These are phyloP conservation scores for Phytophthora pinifolia DNA, from an alignment of 352 stramenopile genomes.

Conservation along the genomic window DNA sequence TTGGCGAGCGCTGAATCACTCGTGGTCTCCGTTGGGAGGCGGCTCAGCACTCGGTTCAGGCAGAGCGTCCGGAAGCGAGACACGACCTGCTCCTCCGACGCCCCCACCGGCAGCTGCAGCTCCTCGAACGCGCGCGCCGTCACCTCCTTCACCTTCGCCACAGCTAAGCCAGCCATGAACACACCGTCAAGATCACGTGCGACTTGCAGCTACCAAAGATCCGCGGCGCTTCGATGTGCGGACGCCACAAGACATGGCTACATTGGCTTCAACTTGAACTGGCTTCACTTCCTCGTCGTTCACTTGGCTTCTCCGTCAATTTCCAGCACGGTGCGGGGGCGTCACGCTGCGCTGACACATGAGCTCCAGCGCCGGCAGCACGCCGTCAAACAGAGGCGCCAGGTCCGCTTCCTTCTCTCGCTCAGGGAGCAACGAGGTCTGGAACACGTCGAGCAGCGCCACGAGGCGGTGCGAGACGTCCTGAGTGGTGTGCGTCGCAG, in stretches of 20 bases:
- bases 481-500: slow-evolving; percentile 55
- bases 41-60: slow-evolving; percentile 40
- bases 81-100: slow-evolving; percentile 49
- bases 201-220: slow-evolving; percentile 16
- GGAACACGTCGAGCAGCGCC: slow-evolving; percentile 55
- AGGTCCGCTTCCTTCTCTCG: slow-evolving; percentile 53
- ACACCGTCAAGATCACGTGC: no score
- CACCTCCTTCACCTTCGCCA: slow-evolving; percentile 35
- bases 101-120: slow-evolving; percentile 51
- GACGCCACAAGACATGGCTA: slow-evolving; percentile 6
- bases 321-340: slow-evolving; percentile 59
- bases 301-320: slow-evolving; percentile 43
- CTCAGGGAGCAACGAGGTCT: slow-evolving; percentile 57
- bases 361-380: slow-evolving; percentile 48
- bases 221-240: slow-evolving; percentile 19
- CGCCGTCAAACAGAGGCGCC: slow-evolving; percentile 47
- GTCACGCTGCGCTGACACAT: slow-evolving; percentile 54
- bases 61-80: slow-evolving; percentile 50
- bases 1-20: neutral
- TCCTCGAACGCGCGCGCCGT: slow-evolving; percentile 52
- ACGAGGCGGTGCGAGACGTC: slow-evolving; percentile 60
- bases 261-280: slow-evolving; percentile 11
- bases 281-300: neutral
- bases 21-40: slow-evolving; percentile 7
- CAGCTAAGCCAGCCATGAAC: slow-evolving; percentile 19